These are phyloP conservation scores for Podaxis pistillaris DNA, from an alignment of 768 basidiomycete species.

Conservation along the genomic window DNA sequence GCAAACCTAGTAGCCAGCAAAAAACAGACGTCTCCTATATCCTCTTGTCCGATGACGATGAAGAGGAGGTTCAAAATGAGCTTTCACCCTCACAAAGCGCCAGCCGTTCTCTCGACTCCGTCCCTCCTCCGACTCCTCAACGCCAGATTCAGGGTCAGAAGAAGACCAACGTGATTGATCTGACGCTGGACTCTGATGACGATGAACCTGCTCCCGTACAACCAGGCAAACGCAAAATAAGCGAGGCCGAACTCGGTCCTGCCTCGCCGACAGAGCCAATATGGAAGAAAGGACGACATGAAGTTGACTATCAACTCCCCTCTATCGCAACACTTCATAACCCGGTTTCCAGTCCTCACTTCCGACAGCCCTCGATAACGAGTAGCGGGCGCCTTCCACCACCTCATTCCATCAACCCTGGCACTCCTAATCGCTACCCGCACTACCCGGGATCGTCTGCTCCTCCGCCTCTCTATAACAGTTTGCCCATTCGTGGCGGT, in stretches of 20 bases:
- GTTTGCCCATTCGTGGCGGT: constrained; percentile 18
- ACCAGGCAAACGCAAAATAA: constrained; percentile 60
- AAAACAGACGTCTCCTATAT: constrained; percentile 55
- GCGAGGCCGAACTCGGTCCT: constrained; percentile 40
- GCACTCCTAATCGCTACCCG: constrained; percentile 21
- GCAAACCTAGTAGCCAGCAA: constrained; percentile 38
- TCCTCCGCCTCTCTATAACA: constrained; percentile 14
- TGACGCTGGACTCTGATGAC: constrained; percentile 77
- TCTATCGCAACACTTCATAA: constrained; percentile 12
- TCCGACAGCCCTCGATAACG: constrained; percentile 10
- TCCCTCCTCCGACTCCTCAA: constrained; percentile 22
- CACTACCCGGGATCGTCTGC: constrained; percentile 15
- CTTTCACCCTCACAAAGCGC: constrained; percentile 61
- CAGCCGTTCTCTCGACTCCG: constrained; percentile 31
- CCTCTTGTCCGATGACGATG: constrained; percentile 76
- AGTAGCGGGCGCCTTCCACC: constrained; percentile 17
- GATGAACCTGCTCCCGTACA: constrained; percentile 43
- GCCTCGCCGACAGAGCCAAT: constrained; percentile 60
- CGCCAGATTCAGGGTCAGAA: constrained; percentile 26
- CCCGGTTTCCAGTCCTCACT: constrained; percentile 1
- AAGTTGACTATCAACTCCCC: constrained; percentile 22
- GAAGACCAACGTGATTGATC: constrained; percentile 68
- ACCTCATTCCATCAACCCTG: constrained; percentile 7
- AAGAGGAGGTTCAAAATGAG: constrained; percentile 71
- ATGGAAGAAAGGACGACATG: constrained; percentile 66